These are phyloP conservation scores for Colletotrichum shisoi DNA, from an alignment of 2,329 filamentous ascomycete species.

Conservation along the genomic window DNA sequence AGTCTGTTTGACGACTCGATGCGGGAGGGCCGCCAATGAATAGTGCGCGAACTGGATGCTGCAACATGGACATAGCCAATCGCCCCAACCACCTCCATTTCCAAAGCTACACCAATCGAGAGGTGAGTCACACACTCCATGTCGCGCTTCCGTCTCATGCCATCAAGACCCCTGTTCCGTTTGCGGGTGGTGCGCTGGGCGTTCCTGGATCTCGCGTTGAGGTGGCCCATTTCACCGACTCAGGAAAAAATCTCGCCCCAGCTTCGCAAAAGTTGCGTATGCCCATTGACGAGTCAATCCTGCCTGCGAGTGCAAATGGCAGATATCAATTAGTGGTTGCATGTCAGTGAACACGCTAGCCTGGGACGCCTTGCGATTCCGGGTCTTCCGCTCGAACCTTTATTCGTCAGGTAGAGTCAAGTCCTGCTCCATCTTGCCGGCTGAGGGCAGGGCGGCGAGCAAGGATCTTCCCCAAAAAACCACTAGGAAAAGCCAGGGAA, in stretches of 20 bases:
- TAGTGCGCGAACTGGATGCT: slow-evolving; percentile 31
- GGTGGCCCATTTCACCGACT: slow-evolving; percentile 20
- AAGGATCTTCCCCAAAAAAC: slow-evolving; percentile 39
- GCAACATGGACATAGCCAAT: slow-evolving; percentile 36
- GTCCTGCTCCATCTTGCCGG: slow-evolving; percentile 31
- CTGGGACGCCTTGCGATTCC: slow-evolving; percentile 33
- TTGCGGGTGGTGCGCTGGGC: slow-evolving; percentile 32
- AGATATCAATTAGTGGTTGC: slow-evolving; percentile 30
- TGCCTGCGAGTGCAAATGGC: slow-evolving; percentile 25
- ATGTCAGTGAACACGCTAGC: slow-evolving; percentile 36
- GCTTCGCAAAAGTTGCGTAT: slow-evolving; percentile 22
- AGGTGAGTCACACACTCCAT: slow-evolving; percentile 39
- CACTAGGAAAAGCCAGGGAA: slow-evolving; percentile 17
- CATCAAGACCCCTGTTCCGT: slow-evolving; percentile 39
- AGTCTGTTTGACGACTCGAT: slow-evolving; percentile 36
- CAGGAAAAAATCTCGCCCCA: slow-evolving; percentile 19
- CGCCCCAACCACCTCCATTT: slow-evolving; percentile 37
- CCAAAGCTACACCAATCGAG: slow-evolving; percentile 31
- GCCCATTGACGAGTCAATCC: slow-evolving; percentile 40
- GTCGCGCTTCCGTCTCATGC: slow-evolving; percentile 39
- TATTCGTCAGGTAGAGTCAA: slow-evolving; percentile 33
- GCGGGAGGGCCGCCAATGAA: slow-evolving; percentile 34
- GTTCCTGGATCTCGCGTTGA: slow-evolving; percentile 41
- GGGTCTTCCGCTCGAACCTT: slow-evolving; percentile 18
- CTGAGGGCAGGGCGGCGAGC: slow-evolving; percentile 41